Evolutionary conservation across 1,139 yeast genomes (phyloP), one percentile per base, ranked within the genome.

Genomic region (Pichia sp.): DNA sequence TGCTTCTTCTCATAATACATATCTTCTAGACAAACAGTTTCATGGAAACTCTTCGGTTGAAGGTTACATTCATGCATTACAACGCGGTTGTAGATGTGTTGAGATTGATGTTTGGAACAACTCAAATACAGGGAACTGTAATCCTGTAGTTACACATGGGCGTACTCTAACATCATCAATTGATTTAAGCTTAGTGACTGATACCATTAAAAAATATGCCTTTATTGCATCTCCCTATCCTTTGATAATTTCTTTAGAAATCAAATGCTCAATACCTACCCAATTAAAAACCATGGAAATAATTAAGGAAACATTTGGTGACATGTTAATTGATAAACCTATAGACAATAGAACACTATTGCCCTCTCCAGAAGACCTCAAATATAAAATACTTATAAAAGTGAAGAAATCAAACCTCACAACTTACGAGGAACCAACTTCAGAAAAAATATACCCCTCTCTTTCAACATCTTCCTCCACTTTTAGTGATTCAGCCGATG

Each of bases 61-160:
- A 55, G 95, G 95, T 0, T 93, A 91, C 52, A 79, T 86, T n/a
- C 73, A 83, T 40, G 94, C 86, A 0, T 64, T 93, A 38, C 96
- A 88, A 54, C 74, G 88, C 43, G 97, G 98, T 1, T 91, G 97
- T 53, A 68, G 96, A 36, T 88, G 96, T 51, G 71, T 93, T 19
- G 99, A 93, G 55, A 77, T 93, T 33, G 99, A 93, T 60, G 71
- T 93, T 19, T 93, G 98, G 98, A 96, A 91, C 62, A 93, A 94
- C 9, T 4, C 24, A n/a, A 96, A 91, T 62, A 93, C 94, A 9
- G 12, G 17, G 5, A 96, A 91, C 62, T 93, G 94, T 8, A 68
- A 62, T 3, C 98, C 98, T 0, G 74, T 85, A 0, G 96, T 93
- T 0, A 82, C 84, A 30, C 99, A 93, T 61, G 98, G 98, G 0